Evolutionary conservation across 441 rosid genomes (phyloP), one percentile per base, ranked within the genome.

Genomic region (Gossypium aridum): DNA sequence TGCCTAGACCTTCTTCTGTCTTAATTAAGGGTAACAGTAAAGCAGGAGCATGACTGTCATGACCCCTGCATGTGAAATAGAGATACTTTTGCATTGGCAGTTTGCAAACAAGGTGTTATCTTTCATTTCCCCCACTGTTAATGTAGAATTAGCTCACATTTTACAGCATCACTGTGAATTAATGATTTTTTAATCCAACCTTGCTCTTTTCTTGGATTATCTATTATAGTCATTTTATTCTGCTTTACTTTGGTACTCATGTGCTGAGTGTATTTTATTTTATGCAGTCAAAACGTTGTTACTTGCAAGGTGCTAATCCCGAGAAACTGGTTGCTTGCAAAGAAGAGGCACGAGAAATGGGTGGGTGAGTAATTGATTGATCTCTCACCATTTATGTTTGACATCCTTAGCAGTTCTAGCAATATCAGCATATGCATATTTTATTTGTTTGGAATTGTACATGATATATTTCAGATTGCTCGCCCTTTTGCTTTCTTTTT

Each of bases 281-380:
- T 70, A 66, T 83, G 86, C 91, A 96, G 98, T 93, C 99, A 77
- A 90, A 85, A 70, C 91, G 76, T 59, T 96, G 99, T 82, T 84
- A 91, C 80, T 80, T 96, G 78, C 80, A 80, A n/a, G 88, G 80
- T 67, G 92, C 89, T 65, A 91, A 89, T 84, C 82, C 94, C 22
- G 76, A 60, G 39, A 83, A 84, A 73, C 73, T 93, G 77, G 85
- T 87, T 57, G 81, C 85, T 62, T 75, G 73, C 65, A 93, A 91
- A 82, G 99, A 93, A 87, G 97, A 93, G 85, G 78, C 96, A 2
- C 78, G 91, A 65, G 99, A 93, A 87, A 82, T 91, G 90, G 99
- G 97, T 76, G 98, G 98, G 98, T 96, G 85, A 88, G 92, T 86
- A 73, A 51, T 72, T 62, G 70, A 49, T 59, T 62, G 53, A 17